These are phyloP conservation scores for Saxophila tyrrhenica DNA, from an alignment of 495 filamentous ascomycete species.

Conservation along the genomic window DNA sequence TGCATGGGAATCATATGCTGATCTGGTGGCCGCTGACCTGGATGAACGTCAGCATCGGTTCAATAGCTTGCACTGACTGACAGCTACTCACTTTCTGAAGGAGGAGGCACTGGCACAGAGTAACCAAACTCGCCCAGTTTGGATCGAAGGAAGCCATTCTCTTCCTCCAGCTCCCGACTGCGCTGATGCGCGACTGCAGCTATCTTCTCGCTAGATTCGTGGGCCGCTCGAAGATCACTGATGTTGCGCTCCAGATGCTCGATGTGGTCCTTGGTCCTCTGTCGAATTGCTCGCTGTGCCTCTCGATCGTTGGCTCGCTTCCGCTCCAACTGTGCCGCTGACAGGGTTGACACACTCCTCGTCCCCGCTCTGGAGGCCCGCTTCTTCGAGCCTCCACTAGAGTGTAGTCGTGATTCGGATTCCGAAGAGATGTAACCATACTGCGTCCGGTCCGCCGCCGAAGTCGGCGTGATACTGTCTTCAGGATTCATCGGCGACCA, in stretches of 20 bases:
- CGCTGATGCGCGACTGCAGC: slow-evolving; percentile 38
- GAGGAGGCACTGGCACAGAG: background rate
- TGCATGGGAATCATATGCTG: background rate
- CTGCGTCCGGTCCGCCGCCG: background rate
- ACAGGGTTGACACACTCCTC: slow-evolving; percentile 47
- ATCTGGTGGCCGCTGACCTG: slow-evolving; percentile 1
- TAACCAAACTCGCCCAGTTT: slow-evolving; percentile 23
- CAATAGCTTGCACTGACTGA: background rate
- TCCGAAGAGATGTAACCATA: slow-evolving; percentile 28
- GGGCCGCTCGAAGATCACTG: slow-evolving; percentile 43
- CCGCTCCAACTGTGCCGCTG: slow-evolving; percentile 48
- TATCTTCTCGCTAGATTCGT: slow-evolving; percentile 33
- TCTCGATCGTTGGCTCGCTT: slow-evolving; percentile 85
- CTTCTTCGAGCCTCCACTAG: slow-evolving; percentile 20
- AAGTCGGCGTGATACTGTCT: background rate
- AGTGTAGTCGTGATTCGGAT: slow-evolving; percentile 25
- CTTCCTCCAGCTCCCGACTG: slow-evolving; percentile 44
- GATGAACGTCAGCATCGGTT: background rate
- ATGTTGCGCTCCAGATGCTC: slow-evolving; percentile 62
- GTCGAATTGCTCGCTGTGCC: slow-evolving; percentile 75
- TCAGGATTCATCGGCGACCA: slow-evolving; percentile 16
- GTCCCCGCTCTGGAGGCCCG: slow-evolving; percentile 44
- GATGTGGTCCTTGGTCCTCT: slow-evolving; percentile 72
- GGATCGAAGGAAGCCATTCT: slow-evolving; percentile 32
- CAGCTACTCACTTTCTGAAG: slow-evolving; percentile 5